Percentiles rank a stretch among this genome's conserved stretches.
Conservation (phyloP, 257 asterid genomes). For the Solanum paucissectum region DNA sequence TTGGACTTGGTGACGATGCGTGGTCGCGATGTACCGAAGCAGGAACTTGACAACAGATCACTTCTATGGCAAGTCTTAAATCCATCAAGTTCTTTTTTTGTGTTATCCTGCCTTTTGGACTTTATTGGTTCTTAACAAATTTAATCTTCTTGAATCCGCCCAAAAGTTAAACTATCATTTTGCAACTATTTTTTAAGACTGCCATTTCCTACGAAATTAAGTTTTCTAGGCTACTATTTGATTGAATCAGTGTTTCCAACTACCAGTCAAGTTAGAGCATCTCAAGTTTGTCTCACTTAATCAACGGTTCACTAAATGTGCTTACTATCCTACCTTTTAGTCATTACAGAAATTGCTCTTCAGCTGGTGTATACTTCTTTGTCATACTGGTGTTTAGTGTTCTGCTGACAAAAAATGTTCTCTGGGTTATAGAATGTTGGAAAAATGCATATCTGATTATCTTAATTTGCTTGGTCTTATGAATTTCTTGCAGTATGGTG, state of each 20-base stretch:
- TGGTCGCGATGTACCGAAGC: constrained; percentile 98
- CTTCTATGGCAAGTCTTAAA: constrained; percentile 62
- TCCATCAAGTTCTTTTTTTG: neutral
- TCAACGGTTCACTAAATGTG: neutral
- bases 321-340: neutral
- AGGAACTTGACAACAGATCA: constrained; percentile 90
- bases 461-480: constrained; percentile 7
- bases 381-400: neutral
- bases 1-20: constrained; percentile 97
- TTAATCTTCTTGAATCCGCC: neutral
- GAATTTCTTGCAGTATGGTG: constrained; percentile 69
- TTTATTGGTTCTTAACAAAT: neutral
- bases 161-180: neutral
- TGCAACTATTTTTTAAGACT: neutral
- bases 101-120: neutral
- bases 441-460: neutral
- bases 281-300: neutral
- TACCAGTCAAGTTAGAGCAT: neutral
- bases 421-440: neutral
- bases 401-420: neutral
- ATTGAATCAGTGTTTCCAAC: neutral
- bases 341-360: neutral
- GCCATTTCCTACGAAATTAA: neutral
- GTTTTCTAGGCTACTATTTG: neutral
- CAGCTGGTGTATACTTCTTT: neutral